These are phyloP conservation scores for Cicer cuneatum DNA, from an alignment of 306 rosid genomes.

Conservation along the genomic window DNA sequence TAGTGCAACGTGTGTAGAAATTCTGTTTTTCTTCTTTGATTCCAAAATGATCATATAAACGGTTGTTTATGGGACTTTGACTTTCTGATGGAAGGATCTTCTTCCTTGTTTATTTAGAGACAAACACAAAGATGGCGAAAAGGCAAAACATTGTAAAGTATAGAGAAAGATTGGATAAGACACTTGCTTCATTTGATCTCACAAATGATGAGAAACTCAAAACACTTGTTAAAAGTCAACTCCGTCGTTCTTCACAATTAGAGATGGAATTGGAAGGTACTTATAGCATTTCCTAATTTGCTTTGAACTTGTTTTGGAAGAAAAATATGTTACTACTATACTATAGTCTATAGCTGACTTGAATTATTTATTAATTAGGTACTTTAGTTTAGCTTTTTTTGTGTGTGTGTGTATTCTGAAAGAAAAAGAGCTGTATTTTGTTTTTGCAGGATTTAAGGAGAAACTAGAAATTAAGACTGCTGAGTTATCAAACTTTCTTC, in stretches of 20 bases:
- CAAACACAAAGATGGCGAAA: conserved; percentile 61
- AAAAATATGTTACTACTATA: background rate
- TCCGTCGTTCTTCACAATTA: conserved; percentile 50
- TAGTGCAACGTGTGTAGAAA: background rate
- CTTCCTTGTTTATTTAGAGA: conserved; percentile 41
- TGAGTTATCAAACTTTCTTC: conserved; percentile 75
- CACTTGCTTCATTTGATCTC: conserved; percentile 77
- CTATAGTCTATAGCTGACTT: background rate
- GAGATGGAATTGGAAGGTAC: conserved; percentile 63
- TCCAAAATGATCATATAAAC: conserved; percentile 38
- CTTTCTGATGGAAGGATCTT: conserved; percentile 45
- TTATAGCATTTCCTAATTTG: background rate
- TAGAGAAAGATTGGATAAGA: conserved; percentile 82
- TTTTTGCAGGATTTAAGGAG: conserved; percentile 58
- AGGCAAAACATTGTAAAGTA: conserved; percentile 65
- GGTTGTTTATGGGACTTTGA: conserved; percentile 20
- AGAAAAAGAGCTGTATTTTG: background rate
- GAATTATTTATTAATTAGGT: conserved; percentile 11
- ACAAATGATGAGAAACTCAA: conserved; percentile 57
- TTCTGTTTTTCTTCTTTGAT: conserved; percentile 13
- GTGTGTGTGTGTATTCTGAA: background rate
- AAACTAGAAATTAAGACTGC: conserved; percentile 64
- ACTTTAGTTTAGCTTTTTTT: background rate
- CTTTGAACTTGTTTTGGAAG: conserved; percentile 30
- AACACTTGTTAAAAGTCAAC: conserved; percentile 69